These are phyloP conservation scores for Skeletonema menzelii DNA, from an alignment of 108 stramenopile genomes.

Conservation along the genomic window DNA sequence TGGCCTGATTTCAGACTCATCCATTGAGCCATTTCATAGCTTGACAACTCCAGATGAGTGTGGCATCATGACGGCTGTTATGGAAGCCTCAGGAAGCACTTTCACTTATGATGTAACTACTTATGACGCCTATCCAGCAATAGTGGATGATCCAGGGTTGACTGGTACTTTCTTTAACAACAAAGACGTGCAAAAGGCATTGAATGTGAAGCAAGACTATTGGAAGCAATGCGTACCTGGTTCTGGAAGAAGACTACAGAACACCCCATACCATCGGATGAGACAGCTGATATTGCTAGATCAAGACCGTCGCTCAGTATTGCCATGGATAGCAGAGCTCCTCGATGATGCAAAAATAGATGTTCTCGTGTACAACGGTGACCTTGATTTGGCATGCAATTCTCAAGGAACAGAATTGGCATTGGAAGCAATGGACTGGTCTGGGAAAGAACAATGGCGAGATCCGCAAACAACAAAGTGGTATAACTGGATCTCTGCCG, in stretches of 20 bases:
- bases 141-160: constrained; percentile 23
- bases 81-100: constrained; percentile 57
- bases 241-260: constrained; percentile 45
- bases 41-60: constrained; percentile 76
- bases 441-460: constrained; percentile 54
- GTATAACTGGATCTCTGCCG: constrained; percentile 54
- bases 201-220: constrained; percentile 48
- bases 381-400: constrained; percentile 64
- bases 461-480: constrained; percentile 37
- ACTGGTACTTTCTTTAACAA: constrained; percentile 55
- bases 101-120: constrained; percentile 75
- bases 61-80: constrained; percentile 53
- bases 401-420: constrained; percentile 62
- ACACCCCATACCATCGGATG: not conserved
- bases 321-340: constrained; percentile 71
- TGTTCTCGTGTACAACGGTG: constrained; percentile 74
- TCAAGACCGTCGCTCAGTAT: constrained; percentile 62
- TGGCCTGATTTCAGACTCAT: constrained; percentile 19
- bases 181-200: constrained; percentile 50
- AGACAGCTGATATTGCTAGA: constrained; percentile 48
- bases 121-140: constrained; percentile 50
- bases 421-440: constrained; percentile 69
- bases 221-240: constrained; percentile 73
- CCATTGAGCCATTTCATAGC: constrained; percentile 52
- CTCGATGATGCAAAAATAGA: constrained; percentile 69